These are phyloP conservation scores for Whalleya microplaca DNA, from an alignment of 2,329 filamentous ascomycete genomes.

Conservation along the genomic window DNA sequence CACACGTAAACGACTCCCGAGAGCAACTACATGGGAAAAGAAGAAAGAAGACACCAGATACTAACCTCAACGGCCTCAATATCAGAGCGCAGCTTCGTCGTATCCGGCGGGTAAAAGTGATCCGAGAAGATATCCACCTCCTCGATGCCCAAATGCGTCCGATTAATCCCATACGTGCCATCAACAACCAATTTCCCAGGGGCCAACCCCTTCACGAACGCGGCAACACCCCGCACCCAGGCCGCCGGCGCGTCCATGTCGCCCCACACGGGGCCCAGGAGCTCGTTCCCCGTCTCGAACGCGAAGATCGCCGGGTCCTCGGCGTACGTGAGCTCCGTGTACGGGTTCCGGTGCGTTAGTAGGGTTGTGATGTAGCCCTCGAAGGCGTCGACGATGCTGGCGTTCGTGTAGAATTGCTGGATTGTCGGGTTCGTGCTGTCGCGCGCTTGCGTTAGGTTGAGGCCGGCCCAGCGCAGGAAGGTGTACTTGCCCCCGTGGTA, in stretches of 20 bases:
- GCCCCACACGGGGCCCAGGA: conserved; percentile 47
- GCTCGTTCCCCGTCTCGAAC: conserved; percentile 54
- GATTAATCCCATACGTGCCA: conserved; percentile 51
- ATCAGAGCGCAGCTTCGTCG: conserved; percentile 43
- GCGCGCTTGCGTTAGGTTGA: conserved; percentile 43
- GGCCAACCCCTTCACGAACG: conserved; percentile 46
- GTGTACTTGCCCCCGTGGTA: conserved; percentile 55
- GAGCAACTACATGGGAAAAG: too few relatives aligned
- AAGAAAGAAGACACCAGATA: too few relatives aligned
- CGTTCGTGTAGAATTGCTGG: conserved; percentile 51
- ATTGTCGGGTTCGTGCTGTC: conserved; percentile 44
- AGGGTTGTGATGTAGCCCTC: conserved; percentile 50
- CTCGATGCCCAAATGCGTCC: conserved; percentile 44
- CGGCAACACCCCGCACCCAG: conserved; percentile 48
- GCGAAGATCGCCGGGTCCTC: conserved; percentile 55
- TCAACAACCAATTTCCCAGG: conserved; percentile 47
- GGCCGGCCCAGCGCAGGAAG: conserved; percentile 51
- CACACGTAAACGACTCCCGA: too few relatives aligned
- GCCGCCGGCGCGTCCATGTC: conserved; percentile 47
- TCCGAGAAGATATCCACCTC: conserved; percentile 52
- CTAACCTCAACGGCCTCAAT: conserved; percentile 40
- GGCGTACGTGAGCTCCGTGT: conserved; percentile 50
- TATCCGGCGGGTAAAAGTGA: conserved; percentile 50
- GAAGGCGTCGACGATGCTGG: conserved; percentile 46
- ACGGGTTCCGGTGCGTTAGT: conserved; percentile 49